Evolutionary conservation across 257 asterid genomes (phyloP).

Genomic region (Scutellaria baicalensis): DNA sequence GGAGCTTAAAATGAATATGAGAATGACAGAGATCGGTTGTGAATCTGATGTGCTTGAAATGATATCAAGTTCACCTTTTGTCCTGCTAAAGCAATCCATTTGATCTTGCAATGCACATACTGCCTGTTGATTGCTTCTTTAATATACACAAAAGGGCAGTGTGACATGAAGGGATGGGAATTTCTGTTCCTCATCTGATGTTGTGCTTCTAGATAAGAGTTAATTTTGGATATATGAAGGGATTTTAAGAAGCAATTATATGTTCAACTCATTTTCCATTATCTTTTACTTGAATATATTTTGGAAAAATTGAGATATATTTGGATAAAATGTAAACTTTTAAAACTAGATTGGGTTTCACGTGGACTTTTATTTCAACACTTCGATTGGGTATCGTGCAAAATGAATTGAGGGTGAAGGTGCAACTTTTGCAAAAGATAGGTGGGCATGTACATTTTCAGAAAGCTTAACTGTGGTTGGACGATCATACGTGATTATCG

Average conservation of each 20-base stretch:
- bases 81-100: background rate
- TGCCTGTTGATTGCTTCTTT: background rate
- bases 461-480: background rate
- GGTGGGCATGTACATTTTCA: background rate
- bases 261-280: background rate
- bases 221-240: background rate
- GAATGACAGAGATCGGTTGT: background rate
- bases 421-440: background rate
- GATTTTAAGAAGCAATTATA: background rate
- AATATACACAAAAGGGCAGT: background rate
- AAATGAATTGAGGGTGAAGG: background rate
- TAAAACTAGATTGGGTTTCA: background rate
- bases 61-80: background rate
- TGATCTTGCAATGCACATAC: background rate
- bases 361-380: background rate
- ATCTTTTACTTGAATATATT: background rate
- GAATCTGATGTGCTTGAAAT: background rate
- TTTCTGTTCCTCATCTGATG: background rate
- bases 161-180: background rate
- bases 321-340: background rate
- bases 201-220: background rate
- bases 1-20: background rate
- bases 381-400: background rate
- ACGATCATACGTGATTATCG: background rate
- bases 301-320: background rate